Evolutionary conservation across 176 grass and related monocot species (phyloP).

Genomic region (Thalia dealbata): DNA sequence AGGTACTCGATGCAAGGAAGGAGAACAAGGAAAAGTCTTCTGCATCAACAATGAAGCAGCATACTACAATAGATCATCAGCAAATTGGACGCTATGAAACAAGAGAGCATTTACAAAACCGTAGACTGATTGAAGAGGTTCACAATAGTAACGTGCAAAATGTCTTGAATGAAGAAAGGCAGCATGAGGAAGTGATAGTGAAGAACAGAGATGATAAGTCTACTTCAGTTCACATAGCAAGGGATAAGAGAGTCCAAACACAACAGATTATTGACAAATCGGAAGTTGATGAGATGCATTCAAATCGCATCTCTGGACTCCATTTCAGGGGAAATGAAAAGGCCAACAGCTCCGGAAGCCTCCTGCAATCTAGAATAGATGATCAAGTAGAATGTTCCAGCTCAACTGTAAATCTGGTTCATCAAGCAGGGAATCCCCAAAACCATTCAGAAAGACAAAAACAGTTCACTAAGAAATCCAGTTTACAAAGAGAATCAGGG

Average conservation of each 20-base stretch:
- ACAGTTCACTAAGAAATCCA: constrained; percentile 20
- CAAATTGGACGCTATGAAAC: neutral
- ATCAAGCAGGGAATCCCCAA: constrained; percentile 17
- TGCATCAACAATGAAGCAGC: neutral
- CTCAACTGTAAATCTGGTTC: constrained; percentile 23
- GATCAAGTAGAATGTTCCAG: constrained; percentile 4
- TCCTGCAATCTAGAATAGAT: constrained; percentile 10
- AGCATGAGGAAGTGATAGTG: neutral
- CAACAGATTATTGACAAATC: constrained; percentile 41
- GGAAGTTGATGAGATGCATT: constrained; percentile 42
- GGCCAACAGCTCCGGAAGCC: constrained; percentile 16
- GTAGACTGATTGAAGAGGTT: neutral
- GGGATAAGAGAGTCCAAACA: constrained; percentile 51
- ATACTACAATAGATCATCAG: neutral
- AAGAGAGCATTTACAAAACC: constrained; percentile 2
- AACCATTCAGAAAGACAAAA: constrained; percentile 24
- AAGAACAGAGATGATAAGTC: constrained; percentile 16
- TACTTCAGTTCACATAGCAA: constrained; percentile 43
- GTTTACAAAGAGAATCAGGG: constrained; percentile 17
- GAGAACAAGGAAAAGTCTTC: neutral
- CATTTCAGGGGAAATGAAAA: constrained; percentile 8
- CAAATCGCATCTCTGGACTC: constrained; percentile 40
- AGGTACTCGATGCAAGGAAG: neutral
- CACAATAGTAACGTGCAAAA: neutral
- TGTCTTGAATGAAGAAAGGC: neutral